Evolutionary conservation across 2,329 filamentous ascomycete species (phyloP), one percentile per base, ranked within the genome.

Genomic region (Colletotrichum tropicicola): DNA sequence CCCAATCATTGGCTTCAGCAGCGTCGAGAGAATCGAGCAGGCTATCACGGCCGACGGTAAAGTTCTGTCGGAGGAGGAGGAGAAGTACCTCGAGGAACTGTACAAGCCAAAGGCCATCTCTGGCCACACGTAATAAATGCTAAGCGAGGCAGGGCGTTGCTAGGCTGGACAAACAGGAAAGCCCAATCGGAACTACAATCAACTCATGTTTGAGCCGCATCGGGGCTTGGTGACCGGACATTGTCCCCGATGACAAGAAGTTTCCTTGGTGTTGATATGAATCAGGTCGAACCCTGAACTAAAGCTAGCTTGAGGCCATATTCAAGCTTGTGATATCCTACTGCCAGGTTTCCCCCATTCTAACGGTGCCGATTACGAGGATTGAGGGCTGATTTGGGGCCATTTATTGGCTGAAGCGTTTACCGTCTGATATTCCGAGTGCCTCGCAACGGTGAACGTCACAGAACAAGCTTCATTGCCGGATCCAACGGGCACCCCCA

Each of bases 1-100:
- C 68, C 88, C 88, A 2, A 91, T 91, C 63, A 78, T 90, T 56
- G 89, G 90, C 0, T 79, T 91, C 68, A 85, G 81, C 67, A 90
- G 81, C 56, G 78, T 84, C 32, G 79, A 82, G 61, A 79, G 89
- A n/a, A 84, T 92, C 45, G 85, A 89, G 35, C 87, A 91, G 77
- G 86, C 87, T 1, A 79, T 89, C 17, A 77, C 79, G 3, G 77
- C 79, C 0, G 69, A 78, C 5, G 79, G 77, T 3, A 82, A 84
- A 41, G 79, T 79, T 45, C 73, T 92, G 65, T 85, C 80, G 0
- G 79, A 83, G 0, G 87, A 90, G 66, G 89, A 91, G 71, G 81
- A 86, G 67, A 79, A 82, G 57, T 89, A 87, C 69, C 74, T 91
- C 5, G 89, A 91, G 74, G 88, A 88, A 73, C 79, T 84, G 17